These are phyloP conservation scores for Leptodermis oblonga DNA, from an alignment of 257 asterid species.

Conservation along the genomic window DNA sequence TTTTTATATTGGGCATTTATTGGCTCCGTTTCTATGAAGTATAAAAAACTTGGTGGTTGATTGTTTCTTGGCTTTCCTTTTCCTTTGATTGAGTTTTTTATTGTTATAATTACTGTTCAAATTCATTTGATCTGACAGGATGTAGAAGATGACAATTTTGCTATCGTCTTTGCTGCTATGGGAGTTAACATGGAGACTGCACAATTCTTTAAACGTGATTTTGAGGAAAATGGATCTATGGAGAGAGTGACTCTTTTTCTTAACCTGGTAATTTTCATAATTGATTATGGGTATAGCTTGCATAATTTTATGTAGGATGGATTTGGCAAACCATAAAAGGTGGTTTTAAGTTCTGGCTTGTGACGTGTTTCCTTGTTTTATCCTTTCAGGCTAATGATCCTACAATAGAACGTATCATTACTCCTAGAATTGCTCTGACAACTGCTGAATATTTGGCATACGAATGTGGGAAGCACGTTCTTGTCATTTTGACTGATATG, in stretches of 20 bases:
- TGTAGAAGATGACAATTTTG: conserved; percentile 90
- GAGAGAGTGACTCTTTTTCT: conserved; percentile 97
- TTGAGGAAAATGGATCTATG: conserved; percentile 99
- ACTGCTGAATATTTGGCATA: conserved; percentile 96
- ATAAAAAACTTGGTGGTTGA: background rate
- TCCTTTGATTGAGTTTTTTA: background rate
- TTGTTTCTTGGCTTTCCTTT: background rate
- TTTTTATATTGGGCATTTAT: background rate
- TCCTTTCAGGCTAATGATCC: conserved; percentile 86
- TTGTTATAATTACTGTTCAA: conserved; percentile 18
- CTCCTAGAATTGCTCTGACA: conserved; percentile 96
- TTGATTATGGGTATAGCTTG: background rate
- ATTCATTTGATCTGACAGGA: conserved; percentile 41
- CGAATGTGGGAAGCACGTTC: conserved; percentile 97
- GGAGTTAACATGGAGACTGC: conserved; percentile 99
- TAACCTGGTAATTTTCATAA: conserved; percentile 60
- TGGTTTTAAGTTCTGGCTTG: conserved; percentile 12
- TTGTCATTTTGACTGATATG: conserved; percentile 98
- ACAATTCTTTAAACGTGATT: conserved; percentile 96
- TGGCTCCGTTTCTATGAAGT: background rate
- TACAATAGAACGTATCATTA: conserved; percentile 90
- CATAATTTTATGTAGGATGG: background rate
- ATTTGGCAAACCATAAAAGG: background rate
- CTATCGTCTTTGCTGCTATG: conserved; percentile 99
- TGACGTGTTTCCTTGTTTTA: conserved; percentile 20